Percentiles rank a stretch among this genome's conserved stretches.
These are phyloP conservation scores for Acer saccharum DNA, from an alignment of 345 rosid species.

Conservation along the genomic window DNA sequence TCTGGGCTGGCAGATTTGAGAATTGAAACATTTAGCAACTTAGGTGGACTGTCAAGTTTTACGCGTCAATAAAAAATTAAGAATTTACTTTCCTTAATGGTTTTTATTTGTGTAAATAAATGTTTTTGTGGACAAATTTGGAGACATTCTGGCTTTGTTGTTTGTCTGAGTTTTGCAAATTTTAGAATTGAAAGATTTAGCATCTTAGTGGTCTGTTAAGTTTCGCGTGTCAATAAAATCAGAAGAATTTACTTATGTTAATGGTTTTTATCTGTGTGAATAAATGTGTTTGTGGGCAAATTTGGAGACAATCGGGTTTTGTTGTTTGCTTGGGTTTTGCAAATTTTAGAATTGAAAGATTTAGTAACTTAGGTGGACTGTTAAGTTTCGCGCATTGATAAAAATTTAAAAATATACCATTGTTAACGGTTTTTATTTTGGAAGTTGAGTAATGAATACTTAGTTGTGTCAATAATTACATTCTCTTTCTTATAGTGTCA, in stretches of 20 bases:
- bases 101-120: not conserved
- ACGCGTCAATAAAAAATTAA: too few species aligned
- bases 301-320: not conserved
- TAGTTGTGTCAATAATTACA: not conserved
- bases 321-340: not conserved
- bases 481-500: not conserved
- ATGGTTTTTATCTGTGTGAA: not conserved
- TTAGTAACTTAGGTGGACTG: not conserved
- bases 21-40: not conserved
- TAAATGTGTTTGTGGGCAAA: not conserved
- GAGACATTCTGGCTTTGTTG: not conserved
- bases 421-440: not conserved
- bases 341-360: not conserved
- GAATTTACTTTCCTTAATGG: too few species aligned
- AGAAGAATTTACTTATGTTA: not conserved
- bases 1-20: not conserved
- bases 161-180: not conserved
- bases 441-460: not conserved
- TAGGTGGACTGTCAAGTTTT: not conserved
- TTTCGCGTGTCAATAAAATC: not conserved
- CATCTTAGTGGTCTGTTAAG: not conserved
- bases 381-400: not conserved
- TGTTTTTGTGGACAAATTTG: not conserved
- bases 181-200: not conserved
- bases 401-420: not conserved